phyloP scores from a whole-genome alignment of 495 filamentous ascomycete species.

The Letharia lupina region DNA sequence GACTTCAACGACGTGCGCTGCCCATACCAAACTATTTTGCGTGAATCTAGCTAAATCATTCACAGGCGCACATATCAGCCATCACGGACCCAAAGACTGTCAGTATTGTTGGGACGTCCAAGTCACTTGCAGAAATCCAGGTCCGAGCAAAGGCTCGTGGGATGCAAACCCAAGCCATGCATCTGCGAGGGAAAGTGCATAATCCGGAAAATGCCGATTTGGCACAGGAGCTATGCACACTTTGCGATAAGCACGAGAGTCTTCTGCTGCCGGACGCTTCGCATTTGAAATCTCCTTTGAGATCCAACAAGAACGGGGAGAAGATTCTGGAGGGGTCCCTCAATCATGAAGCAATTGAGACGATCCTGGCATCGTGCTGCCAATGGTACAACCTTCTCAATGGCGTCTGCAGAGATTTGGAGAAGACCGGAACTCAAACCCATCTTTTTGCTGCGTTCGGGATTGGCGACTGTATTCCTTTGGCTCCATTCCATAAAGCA shows the following conservation, averaged over 20 bases:
- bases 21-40: neutral
- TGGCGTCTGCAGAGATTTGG: slow-evolving; percentile 24
- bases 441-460: slow-evolving; percentile 27
- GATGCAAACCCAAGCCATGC: slow-evolving; percentile 17
- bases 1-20: slow-evolving; percentile 24
- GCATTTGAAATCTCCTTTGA: slow-evolving; percentile 24
- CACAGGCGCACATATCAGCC: slow-evolving; percentile 28
- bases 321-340: slow-evolving; percentile 20
- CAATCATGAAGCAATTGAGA: slow-evolving; percentile 27
- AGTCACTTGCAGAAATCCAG: slow-evolving; percentile 20
- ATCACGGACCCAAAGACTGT: slow-evolving; percentile 29
- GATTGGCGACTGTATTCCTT: slow-evolving; percentile 28
- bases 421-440: slow-evolving; percentile 8
- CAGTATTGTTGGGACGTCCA: slow-evolving; percentile 26
- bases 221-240: slow-evolving; percentile 20
- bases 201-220: slow-evolving; percentile 30
- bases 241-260: slow-evolving; percentile 21
- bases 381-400: slow-evolving; percentile 30
- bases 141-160: slow-evolving; percentile 1
- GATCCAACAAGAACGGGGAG: slow-evolving; percentile 29
- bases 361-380: slow-evolving; percentile 28
- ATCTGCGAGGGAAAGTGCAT: slow-evolving; percentile 26
- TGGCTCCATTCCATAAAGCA: slow-evolving; percentile 26
- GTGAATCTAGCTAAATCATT: slow-evolving; percentile 4
- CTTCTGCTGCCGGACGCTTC: slow-evolving; percentile 25